Conservation (phyloP, 169 alveolate species). For the Cystoisospora suis region DNA sequence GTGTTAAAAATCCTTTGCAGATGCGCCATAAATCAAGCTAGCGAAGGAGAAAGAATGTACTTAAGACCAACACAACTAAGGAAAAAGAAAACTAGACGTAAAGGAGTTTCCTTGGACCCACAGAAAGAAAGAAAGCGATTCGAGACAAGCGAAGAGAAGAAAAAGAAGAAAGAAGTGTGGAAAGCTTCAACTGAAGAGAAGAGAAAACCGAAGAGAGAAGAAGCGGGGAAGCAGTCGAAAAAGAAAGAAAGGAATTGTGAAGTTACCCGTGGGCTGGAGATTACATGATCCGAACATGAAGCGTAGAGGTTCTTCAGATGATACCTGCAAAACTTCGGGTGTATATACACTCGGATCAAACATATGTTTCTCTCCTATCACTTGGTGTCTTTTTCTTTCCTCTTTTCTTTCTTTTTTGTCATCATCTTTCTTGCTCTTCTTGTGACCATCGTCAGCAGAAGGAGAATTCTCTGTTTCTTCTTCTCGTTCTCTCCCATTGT, state of each 20-base stretch:
- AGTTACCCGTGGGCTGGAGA: constrained; percentile 25
- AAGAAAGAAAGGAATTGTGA: too few relatives aligned
- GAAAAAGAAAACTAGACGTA: not conserved
- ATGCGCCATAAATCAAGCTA: too few relatives aligned
- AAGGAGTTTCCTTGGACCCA: too few relatives aligned
- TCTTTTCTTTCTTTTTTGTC: too few relatives aligned
- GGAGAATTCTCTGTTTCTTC: too few relatives aligned
- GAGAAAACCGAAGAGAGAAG: not conserved
- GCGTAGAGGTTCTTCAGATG: not conserved
- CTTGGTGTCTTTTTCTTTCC: too few relatives aligned
- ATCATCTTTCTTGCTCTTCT: too few relatives aligned
- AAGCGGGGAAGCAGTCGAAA: not conserved
- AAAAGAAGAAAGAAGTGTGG: not conserved
- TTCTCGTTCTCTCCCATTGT: too few relatives aligned
- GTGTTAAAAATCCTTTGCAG: too few relatives aligned
- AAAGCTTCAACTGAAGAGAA: not conserved
- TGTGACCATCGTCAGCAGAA: too few relatives aligned
- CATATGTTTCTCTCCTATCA: not conserved
- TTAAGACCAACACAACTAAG: too few relatives aligned
- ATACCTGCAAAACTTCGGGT: not conserved
- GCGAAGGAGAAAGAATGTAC: too few relatives aligned
- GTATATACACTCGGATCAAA: not conserved
- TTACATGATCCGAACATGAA: constrained; percentile 33
- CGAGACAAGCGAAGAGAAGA: not conserved
- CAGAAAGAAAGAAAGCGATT: not conserved